Base-by-base conservation (phyloP, 371 early-diverging fungal genomes). In the Umbelopsis sp. region DNA sequence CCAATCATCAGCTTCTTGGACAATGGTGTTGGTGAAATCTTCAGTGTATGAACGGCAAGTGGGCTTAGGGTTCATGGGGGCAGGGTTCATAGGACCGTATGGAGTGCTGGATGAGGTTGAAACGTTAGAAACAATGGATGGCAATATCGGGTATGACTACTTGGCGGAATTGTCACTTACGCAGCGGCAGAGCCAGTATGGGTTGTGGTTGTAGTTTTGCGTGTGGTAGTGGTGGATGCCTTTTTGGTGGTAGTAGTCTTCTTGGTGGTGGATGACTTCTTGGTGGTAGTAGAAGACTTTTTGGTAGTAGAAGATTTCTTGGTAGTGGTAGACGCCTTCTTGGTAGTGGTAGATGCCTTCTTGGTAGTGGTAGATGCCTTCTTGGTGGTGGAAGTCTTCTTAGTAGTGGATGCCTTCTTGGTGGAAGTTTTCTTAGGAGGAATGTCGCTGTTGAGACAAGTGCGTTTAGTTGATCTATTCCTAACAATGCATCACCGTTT, bases 41-140 rank as follows among this genome's bases (percentile, higher is more conserved):
- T 64, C 64, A 6, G 45, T 44, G 64, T 64, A 64, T 46, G 64
- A 64, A 24, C 64, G 64, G 22, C 64, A 64, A 57, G 57, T 57
- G 11, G 57, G 57, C 57, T 57, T 57, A 29, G 57, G 57, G 18
- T 57, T 57, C 57, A 57, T 57, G 32, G 57, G 29, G 1, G 57
- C 32, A 11, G 57, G 57, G 5, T 16, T 35, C 18, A 57, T 9
- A 35, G 57, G 35, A 32, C 29, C 57, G 16, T 10, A 53, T 29
- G 57, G 10, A 29, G 57, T 57, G 29, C 57, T 57, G 35, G 22
- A 41, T 1, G 41, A 7, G 7, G 7, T 5, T 10, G 38, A 41
- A 41, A 41, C 7, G 41, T 41, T 12, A 41, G 41, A 41, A 41
- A 1, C 7, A 1, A 10, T 41, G 41, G 41, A 41, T 1, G 41